phyloP scores from a whole-genome alignment of 192 early-diverging fungal genomes.

The Dissophora ornata region DNA sequence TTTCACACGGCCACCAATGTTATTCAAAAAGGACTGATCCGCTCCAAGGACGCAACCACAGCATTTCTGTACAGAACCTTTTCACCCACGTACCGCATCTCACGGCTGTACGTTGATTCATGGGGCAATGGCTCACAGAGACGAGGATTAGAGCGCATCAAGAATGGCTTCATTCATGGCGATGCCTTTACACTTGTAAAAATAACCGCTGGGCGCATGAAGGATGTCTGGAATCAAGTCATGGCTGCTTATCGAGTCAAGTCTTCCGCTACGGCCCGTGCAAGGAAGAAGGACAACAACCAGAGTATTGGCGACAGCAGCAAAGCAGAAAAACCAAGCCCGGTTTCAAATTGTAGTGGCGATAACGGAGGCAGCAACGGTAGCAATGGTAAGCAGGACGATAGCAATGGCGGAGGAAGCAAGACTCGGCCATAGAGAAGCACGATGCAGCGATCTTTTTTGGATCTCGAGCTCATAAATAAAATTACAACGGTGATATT shows the following conservation, averaged over 20 bases:
- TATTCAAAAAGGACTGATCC: slow-evolving; percentile 7
- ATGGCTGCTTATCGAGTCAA: slow-evolving; percentile 29
- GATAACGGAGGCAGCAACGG: too few species aligned
- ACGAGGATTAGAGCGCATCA: slow-evolving; percentile 36
- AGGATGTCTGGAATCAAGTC: slow-evolving; percentile 38
- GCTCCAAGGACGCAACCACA: slow-evolving; percentile 27
- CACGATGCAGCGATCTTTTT: too few species aligned
- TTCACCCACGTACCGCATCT: slow-evolving; percentile 45
- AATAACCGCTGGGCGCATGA: slow-evolving; percentile 15
- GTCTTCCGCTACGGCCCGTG: not conserved
- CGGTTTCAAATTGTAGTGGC: too few species aligned
- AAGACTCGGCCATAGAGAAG: not conserved
- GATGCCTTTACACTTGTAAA: slow-evolving; percentile 26
- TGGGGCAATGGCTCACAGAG: slow-evolving; percentile 31
- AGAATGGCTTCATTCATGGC: slow-evolving; percentile 12
- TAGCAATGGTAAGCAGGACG: too few species aligned
- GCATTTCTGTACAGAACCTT: slow-evolving; percentile 49
- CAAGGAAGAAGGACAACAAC: not conserved
- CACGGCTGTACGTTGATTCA: slow-evolving; percentile 24
- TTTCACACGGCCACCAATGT: not conserved
- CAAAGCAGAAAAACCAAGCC: too few species aligned
- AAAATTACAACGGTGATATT: too few species aligned
- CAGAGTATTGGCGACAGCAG: not conserved
- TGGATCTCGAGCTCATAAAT: too few species aligned
- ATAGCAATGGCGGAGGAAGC: not conserved